Conservation (phyloP, 78 protist genomes). For the Polysphondylium violaceum region DNA sequence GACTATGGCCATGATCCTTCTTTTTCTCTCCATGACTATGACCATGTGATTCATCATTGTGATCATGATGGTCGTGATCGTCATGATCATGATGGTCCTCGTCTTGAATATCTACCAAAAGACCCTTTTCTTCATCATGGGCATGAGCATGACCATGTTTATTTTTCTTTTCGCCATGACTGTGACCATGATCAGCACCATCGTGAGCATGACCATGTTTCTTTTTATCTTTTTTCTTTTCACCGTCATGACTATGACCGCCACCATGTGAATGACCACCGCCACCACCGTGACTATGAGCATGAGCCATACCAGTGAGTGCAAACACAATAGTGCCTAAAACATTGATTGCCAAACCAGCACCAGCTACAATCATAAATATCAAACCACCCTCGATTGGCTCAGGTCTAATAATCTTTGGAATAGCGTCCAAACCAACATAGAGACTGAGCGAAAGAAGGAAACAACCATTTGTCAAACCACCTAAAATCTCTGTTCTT, state of each 20-base stretch:
- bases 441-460: slow-evolving; percentile 86
- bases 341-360: slow-evolving; percentile 86
- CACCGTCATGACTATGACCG: slow-evolving; percentile 40
- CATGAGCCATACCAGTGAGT: slow-evolving; percentile 76
- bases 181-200: slow-evolving; percentile 46
- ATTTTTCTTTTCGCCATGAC: slow-evolving; percentile 18
- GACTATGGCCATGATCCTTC: slow-evolving; percentile 62
- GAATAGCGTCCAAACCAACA: slow-evolving; percentile 85
- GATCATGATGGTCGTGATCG: slow-evolving; percentile 40
- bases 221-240: slow-evolving; percentile 25
- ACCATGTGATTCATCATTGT: slow-evolving; percentile 39
- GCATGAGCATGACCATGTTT: slow-evolving; percentile 51
- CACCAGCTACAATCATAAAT: slow-evolving; percentile 85
- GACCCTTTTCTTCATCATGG: slow-evolving; percentile 36
- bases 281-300: slow-evolving; percentile 82
- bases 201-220: slow-evolving; percentile 53
- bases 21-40: slow-evolving; percentile 54
- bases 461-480: slow-evolving; percentile 91
- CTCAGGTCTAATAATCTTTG: slow-evolving; percentile 73
- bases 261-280: slow-evolving; percentile 77
- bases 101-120: too few relatives aligned
- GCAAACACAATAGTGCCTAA: slow-evolving; percentile 84
- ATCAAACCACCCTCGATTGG: slow-evolving; percentile 58
- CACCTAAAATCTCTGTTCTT: slow-evolving; percentile 93
- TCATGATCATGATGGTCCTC: slow-evolving; percentile 47